A percentile compares a stretch with the other conserved stretches of the same genome.
Conservation (phyloP, 1,284 basidiomycete species). For the Erythrobasidium hasegawianum region DNA sequence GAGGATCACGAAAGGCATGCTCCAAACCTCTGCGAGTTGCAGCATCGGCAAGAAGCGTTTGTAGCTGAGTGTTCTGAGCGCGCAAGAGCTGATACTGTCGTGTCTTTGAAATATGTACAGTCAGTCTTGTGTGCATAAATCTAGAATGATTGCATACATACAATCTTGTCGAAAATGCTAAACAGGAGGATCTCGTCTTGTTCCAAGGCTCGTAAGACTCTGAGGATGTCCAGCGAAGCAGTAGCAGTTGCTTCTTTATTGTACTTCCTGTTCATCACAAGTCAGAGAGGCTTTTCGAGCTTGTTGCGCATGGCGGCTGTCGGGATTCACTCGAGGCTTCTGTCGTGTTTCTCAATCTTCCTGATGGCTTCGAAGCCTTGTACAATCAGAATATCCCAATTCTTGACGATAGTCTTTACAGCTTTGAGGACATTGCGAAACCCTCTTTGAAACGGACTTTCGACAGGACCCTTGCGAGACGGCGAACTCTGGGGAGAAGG, state of each 20-base stretch:
- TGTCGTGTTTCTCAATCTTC: slow-evolving; percentile 9
- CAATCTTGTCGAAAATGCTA: slow-evolving; percentile 20
- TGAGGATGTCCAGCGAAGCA: too few species aligned
- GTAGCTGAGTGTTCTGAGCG: slow-evolving; percentile 32
- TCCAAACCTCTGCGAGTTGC: slow-evolving; percentile 36
- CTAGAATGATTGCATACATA: too few species aligned
- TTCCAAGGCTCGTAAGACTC: too few species aligned
- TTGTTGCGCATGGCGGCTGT: too few species aligned
- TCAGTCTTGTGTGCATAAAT: neutral
- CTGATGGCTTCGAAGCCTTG: neutral
- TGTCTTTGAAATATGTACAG: slow-evolving; percentile 5
- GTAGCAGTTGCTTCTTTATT: too few species aligned
- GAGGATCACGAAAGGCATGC: slow-evolving; percentile 41
- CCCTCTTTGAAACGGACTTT: slow-evolving; percentile 22
- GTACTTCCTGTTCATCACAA: too few species aligned
- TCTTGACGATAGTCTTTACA: neutral
- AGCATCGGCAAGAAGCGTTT: slow-evolving; percentile 40
- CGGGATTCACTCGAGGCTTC: slow-evolving; percentile 8
- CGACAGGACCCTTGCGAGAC: slow-evolving; percentile 11
- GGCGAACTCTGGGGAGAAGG: slow-evolving; percentile 23
- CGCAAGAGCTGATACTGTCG: slow-evolving; percentile 29
- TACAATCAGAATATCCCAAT: slow-evolving; percentile 12
- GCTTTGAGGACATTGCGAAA: slow-evolving; percentile 24
- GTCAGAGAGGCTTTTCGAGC: too few species aligned
- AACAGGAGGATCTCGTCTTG: slow-evolving; percentile 21